Conservation (phyloP, 257 asterid species). For the Nicotiana tomentosiformis region DNA sequence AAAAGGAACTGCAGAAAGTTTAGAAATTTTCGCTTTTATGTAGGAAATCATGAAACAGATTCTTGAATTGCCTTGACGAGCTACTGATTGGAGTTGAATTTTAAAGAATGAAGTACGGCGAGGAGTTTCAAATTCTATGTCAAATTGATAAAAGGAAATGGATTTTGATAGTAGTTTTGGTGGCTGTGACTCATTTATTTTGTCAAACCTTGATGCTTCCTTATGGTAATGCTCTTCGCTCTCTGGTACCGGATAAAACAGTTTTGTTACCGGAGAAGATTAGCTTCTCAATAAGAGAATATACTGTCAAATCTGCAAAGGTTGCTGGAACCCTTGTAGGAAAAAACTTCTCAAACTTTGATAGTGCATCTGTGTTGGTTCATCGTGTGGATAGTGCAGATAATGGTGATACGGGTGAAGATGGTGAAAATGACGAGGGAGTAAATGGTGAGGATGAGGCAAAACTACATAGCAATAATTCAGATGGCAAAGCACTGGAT, state of each 20-base stretch:
- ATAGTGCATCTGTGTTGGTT: slow-evolving; percentile 23
- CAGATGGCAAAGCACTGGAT: slow-evolving; percentile 30
- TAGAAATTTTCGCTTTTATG: neutral
- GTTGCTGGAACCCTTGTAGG: slow-evolving; percentile 12
- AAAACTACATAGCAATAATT: slow-evolving; percentile 16
- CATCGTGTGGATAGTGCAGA: slow-evolving; percentile 23
- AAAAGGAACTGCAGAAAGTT: neutral
- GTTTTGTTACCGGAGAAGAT: slow-evolving; percentile 7
- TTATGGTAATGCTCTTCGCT: slow-evolving; percentile 51
- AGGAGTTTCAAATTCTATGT: slow-evolving; percentile 31
- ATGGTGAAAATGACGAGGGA: slow-evolving; percentile 12
- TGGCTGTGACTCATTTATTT: slow-evolving; percentile 63
- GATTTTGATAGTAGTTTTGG: slow-evolving; percentile 60
- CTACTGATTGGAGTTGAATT: neutral
- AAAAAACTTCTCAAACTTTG: slow-evolving; percentile 18
- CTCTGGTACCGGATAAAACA: slow-evolving; percentile 39
- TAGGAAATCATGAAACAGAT: slow-evolving; percentile 13
- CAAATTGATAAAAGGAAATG: slow-evolving; percentile 66
- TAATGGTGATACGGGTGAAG: neutral
- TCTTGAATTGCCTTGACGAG: neutral
- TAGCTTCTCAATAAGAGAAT: slow-evolving; percentile 12
- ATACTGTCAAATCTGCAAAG: slow-evolving; percentile 16
- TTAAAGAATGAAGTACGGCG: slow-evolving; percentile 32
- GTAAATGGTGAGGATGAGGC: slow-evolving; percentile 13
- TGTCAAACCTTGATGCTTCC: slow-evolving; percentile 85